These are phyloP conservation scores for Podospora comata DNA, from an alignment of 495 filamentous ascomycete species.

Conservation along the genomic window DNA sequence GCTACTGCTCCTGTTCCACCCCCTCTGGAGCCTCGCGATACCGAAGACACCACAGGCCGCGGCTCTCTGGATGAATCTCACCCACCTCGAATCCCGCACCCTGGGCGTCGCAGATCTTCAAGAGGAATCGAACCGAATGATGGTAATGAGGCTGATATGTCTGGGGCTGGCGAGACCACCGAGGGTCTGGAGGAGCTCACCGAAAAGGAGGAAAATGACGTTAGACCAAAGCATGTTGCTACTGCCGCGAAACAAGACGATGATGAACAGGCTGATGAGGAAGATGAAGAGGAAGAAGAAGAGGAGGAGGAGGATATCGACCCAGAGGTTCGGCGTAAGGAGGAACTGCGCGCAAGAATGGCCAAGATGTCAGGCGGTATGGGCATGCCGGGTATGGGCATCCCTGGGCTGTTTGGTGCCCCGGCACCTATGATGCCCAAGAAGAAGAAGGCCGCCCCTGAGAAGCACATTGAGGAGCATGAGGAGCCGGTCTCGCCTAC, in stretches of 20 bases:
- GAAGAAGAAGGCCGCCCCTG: constrained; percentile 60
- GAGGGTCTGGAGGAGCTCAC: constrained; percentile 77
- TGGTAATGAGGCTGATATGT: constrained; percentile 87
- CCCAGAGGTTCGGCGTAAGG: constrained; percentile 77
- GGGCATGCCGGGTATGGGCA: constrained; percentile 92
- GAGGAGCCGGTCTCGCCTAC: constrained; percentile 45
- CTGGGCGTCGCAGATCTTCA: constrained; percentile 52
- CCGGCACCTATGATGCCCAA: constrained; percentile 53
- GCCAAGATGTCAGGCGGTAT: constrained; percentile 98
- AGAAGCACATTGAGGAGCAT: constrained; percentile 47
- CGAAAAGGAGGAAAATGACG: constrained; percentile 71
- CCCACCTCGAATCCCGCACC: constrained; percentile 43
- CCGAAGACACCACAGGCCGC: constrained; percentile 52
- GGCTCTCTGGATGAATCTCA: constrained; percentile 57
- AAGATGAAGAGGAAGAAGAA: constrained; percentile 62
- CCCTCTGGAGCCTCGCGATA: constrained; percentile 46
- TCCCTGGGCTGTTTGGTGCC: constrained; percentile 62
- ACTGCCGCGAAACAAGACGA: constrained; percentile 38
- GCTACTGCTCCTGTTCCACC: constrained; percentile 35
- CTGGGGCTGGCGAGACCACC: constrained; percentile 75
- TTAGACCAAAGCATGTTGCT: constrained; percentile 40
- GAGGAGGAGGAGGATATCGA: constrained; percentile 90
- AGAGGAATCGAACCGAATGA: constrained; percentile 56
- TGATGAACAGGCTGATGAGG: constrained; percentile 47
- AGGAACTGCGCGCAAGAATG: constrained; percentile 91